Evolutionary conservation across 2,329 filamentous ascomycete species (phyloP), one percentile per base, ranked within the genome.

Genomic region (Sordariomycetes sp.): DNA sequence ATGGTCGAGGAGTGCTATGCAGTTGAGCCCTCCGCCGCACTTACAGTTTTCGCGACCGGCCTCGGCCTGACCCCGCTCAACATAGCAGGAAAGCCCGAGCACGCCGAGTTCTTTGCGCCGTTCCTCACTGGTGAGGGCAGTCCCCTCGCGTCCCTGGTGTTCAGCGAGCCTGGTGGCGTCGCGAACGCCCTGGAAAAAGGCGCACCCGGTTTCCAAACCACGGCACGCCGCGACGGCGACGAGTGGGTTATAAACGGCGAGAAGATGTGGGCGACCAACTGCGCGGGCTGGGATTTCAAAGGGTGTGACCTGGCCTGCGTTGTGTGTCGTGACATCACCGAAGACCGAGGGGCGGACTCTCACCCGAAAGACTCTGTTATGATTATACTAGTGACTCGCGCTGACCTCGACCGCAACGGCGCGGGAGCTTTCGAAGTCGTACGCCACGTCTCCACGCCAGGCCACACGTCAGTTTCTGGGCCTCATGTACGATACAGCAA

Each of bases 241-340:
- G 71, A 76, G 51, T 82, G 76, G 74, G 64, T 81, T 2, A 62
- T 82, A 28, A 76, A 75, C 62, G 79, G 79, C 3, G 79, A 82
- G 62, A 81, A 82, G 73, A 68, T 80, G 46, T 82, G 79, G 79
- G 76, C 79, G 12, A 80, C 78, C 1, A 82, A 81, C 63, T 72
- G 70, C 56, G 74, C 71, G 0, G 79, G 79, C 16, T 82, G 78
- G 79, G 79, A 82, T 59, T 71, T 72, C 48, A 68, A 69, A 57
- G 79, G 79, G 11, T 76, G 78, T 1, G 77, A 81, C 50, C 67
- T 83, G 1, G 71, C 74, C 58, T 81, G 78, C 60, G 71, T 82
- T 7, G 74, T 80, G 3, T 81, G 78, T 64, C 75, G 78, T 14
- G 68, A 75, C 50, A 60, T 66, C 10, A 67, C 65, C 28, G 28